phyloP scores from a whole-genome alignment of 768 basidiomycete species.

The Lentinula sp. region DNA sequence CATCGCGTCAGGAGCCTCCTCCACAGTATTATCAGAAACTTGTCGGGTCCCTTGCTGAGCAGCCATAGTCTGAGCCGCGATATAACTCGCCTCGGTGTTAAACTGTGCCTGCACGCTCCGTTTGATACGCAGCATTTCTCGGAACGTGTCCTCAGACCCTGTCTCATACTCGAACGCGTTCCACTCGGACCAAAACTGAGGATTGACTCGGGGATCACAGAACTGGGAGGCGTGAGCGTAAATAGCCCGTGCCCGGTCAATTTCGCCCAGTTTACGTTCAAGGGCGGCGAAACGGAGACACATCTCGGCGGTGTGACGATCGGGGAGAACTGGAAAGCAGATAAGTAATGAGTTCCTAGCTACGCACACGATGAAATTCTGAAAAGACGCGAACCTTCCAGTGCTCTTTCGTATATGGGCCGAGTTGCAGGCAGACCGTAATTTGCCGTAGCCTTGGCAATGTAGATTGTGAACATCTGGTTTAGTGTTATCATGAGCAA shows the following conservation, averaged over 20 bases:
- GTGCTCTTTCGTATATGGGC: slow-evolving; percentile 91
- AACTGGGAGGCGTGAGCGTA: slow-evolving; percentile 98
- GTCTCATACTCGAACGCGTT: slow-evolving; percentile 97
- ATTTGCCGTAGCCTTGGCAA: slow-evolving; percentile 93
- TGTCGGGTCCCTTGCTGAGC: slow-evolving; percentile 53
- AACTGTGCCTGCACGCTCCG: slow-evolving; percentile 98
- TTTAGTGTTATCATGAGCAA: not conserved
- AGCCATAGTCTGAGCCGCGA: slow-evolving; percentile 84
- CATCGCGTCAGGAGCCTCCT: slow-evolving; percentile 68
- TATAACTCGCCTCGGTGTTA: slow-evolving; percentile 93
- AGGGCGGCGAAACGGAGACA: slow-evolving; percentile 93
- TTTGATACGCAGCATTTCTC: slow-evolving; percentile 92
- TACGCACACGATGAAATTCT: not conserved
- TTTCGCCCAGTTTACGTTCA: slow-evolving; percentile 97
- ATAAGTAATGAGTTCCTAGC: not conserved
- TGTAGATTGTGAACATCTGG: slow-evolving; percentile 95
- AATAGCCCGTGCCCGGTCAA: slow-evolving; percentile 93
- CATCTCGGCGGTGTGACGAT: slow-evolving; percentile 95
- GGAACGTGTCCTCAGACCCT: slow-evolving; percentile 97
- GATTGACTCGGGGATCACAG: slow-evolving; percentile 90
- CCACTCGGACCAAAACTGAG: slow-evolving; percentile 96
- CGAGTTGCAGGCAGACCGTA: slow-evolving; percentile 95
- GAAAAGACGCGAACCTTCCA: slow-evolving; percentile 48
- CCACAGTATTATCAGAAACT: slow-evolving; percentile 36
- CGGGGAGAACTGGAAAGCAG: slow-evolving; percentile 57